A percentile compares a stretch with the other conserved stretches of the same genome.
Conservation (phyloP, 1,284 basidiomycete species). For the Leccinum pachyderme region DNA sequence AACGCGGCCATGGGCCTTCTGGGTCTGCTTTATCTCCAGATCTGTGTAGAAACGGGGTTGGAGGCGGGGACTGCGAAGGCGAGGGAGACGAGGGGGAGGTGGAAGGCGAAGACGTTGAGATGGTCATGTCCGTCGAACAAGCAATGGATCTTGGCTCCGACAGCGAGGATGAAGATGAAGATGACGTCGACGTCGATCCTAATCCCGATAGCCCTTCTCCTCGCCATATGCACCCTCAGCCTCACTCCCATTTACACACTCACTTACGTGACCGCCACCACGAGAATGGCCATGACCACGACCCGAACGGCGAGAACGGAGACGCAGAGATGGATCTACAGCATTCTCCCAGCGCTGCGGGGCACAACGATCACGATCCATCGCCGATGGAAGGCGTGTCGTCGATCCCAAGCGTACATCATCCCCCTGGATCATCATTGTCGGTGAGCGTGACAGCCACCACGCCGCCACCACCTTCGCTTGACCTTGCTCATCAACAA, state of each 20-base stretch:
- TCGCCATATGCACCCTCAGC: background rate
- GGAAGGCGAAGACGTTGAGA: conserved; percentile 31
- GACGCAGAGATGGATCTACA: conserved; percentile 24
- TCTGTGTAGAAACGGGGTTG: conserved; percentile 16
- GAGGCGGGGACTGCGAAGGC: conserved; percentile 19
- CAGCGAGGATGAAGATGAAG: conserved; percentile 34
- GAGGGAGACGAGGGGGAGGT: conserved; percentile 15
- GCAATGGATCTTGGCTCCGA: conserved; percentile 50
- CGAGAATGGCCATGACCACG: conserved; percentile 23
- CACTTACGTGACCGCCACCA: background rate
- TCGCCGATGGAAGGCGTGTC: conserved; percentile 36
- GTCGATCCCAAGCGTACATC: conserved; percentile 7
- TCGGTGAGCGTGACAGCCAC: conserved; percentile 35
- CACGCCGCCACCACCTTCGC: conserved; percentile 21
- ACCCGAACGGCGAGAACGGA: conserved; percentile 19
- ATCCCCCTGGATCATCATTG: conserved; percentile 19
- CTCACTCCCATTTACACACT: too few relatives aligned
- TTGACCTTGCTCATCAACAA: background rate
- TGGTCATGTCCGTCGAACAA: conserved; percentile 49
- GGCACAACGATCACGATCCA: conserved; percentile 19
- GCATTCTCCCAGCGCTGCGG: conserved; percentile 32
- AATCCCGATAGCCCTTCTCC: background rate
- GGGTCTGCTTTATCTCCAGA: conserved; percentile 28
- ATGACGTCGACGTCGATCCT: background rate
- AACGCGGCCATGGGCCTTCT: conserved; percentile 21